Evolutionary conservation across 257 asterid species (phyloP), one percentile per base, ranked within the genome.

Genomic region (Nicotiana attenuata): DNA sequence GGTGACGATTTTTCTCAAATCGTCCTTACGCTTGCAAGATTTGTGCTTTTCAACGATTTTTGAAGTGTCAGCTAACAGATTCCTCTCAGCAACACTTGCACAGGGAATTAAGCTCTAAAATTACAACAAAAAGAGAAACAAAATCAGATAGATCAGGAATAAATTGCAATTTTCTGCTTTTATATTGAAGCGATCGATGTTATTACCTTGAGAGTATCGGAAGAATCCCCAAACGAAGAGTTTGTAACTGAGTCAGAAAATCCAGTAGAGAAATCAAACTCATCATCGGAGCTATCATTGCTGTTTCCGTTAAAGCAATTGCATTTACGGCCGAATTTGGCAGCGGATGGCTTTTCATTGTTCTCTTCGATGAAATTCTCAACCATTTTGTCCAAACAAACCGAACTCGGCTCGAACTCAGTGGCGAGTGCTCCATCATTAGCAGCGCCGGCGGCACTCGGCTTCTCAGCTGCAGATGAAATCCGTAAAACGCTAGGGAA

Each of bases 231-330:
- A 68, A 90, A 87, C 56, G 95, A 91, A 24, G 97, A 86, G 76
- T 41, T 80, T 0, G 91, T 81, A 41, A 83, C 9, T 0, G 90
- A 86, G 81, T 94, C 97, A 1, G 89, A 89, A 84, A 90, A 90
- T 68, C 82, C 86, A 41, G 87, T 55, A 26, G 53, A 20, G 20
- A 57, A 63, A 84, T 92, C 97, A 15, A 92, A 86, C 41, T 93
- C 98, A 83, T 93, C 99, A 65, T 92, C 98, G 77, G 99, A 95
- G 83, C 93, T 91, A 88, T 91, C 97, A 88, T 90, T 91, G 84
- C 88, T 88, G 85, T 91, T 95, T 29, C 97, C 97, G 85, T 94
- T 88, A 22, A 94, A 94, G 94, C 98, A 94, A 79, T 92, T 94
- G 90, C 97, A 94, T 81, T 88, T 94, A 63, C 98, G 89, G 68